A percentile compares a stretch with the other conserved stretches of the same genome.
Conservation (phyloP, 2,329 filamentous ascomycete species). For the Colletotrichum sp. region DNA sequence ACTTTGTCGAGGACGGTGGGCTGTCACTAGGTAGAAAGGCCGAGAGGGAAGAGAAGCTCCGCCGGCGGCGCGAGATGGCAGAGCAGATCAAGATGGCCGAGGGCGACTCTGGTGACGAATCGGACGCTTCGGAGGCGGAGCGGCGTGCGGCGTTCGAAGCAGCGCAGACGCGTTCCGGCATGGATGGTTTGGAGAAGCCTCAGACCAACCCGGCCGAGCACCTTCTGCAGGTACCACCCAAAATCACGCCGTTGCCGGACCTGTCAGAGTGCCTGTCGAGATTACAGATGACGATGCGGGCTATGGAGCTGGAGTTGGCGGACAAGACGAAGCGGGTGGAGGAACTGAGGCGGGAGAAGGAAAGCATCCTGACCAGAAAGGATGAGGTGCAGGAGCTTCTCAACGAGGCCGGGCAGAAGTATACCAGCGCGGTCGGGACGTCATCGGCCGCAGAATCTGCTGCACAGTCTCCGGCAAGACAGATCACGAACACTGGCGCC, state of each 20-base stretch:
- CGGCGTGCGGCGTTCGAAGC: constrained; percentile 84
- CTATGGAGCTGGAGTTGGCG: constrained; percentile 68
- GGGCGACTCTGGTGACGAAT: constrained; percentile 64
- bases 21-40: constrained; percentile 81
- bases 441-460: background rate
- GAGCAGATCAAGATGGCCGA: constrained; percentile 84
- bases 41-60: constrained; percentile 71
- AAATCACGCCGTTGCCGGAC: constrained; percentile 79
- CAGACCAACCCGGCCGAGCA: constrained; percentile 42
- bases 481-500: constrained; percentile 12
- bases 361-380: constrained; percentile 71
- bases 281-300: constrained; percentile 64
- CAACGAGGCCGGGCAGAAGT: constrained; percentile 77
- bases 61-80: constrained; percentile 78
- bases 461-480: constrained; percentile 20
- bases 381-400: constrained; percentile 80
- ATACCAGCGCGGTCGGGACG: constrained; percentile 47
- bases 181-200: constrained; percentile 70
- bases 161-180: constrained; percentile 85
- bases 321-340: constrained; percentile 68
- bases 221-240: constrained; percentile 67
- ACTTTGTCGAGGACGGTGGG: constrained; percentile 84
- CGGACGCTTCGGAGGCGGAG: constrained; percentile 73
- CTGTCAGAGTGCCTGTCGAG: constrained; percentile 70
- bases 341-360: constrained; percentile 71